Evolutionary conservation across 768 basidiomycete genomes (phyloP), one percentile per base, ranked within the genome.

Genomic region (Galerina sulciceps): DNA sequence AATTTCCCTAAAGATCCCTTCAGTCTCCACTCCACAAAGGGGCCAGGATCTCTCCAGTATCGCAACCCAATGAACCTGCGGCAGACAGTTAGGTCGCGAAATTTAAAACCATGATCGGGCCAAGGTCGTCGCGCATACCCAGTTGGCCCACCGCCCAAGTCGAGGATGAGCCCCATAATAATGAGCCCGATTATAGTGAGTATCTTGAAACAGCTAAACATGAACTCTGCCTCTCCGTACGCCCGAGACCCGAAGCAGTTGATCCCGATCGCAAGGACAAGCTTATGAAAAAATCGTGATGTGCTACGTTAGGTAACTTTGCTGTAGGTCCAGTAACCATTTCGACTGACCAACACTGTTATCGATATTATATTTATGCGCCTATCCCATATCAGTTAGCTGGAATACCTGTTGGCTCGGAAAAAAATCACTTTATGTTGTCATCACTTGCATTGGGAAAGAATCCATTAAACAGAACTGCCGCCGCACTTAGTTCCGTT

Each of bases 121-220:
- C 0, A 46, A 17, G 26, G 40, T 51, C 49, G 36, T 22, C 20
- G 36, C 34, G 34, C 53, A 11, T 53, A 60, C 61, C 73, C 67
- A 60, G 71, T 70, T 20, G 80, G 79, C n/a, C 77, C 81, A 35
- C 80, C 79, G 48, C 83, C 83, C 18, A 80, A 71, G 61, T 80
- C 79, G 55, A 85, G 71, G 60, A 84, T 73, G 62, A 84, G 74
- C 52, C 79, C 80, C 60, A 81, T 72, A 61, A 86, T 72, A 40
- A 76, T 75, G 23, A 76, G 59, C 48, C 73, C 73, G 34, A 75
- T 61, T 55, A 79, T 66, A 47, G 82, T 75, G 58, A 79, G 55
- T 58, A 81, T 76, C 64, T 83, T 83, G 73, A 83, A 74, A 55
- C 67, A 68, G 47, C 71, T 76, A 64, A 81, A 82, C 67, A 78